Percentiles rank a stretch among this genome's conserved stretches.
Evolutionary conservation across 495 filamentous ascomycete genomes (phyloP).

Genomic region (Aspergillus ellipticus): DNA sequence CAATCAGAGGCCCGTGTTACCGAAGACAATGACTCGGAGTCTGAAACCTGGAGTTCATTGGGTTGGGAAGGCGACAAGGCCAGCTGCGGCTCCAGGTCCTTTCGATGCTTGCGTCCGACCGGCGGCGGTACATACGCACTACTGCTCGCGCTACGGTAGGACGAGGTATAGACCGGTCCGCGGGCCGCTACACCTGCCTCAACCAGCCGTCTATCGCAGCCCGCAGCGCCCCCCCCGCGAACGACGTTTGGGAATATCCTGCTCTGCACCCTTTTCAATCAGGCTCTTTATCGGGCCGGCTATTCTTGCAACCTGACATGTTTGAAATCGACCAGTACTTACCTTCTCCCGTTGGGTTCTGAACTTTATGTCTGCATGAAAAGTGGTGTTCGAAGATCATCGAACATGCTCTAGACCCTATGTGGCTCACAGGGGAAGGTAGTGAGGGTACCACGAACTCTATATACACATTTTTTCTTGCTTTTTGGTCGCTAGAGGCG

Average conservation of each 20-base stretch:
- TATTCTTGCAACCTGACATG: not conserved
- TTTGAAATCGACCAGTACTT: not conserved
- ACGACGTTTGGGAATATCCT: not conserved
- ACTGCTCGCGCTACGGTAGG: too few relatives aligned
- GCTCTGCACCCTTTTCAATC: not conserved
- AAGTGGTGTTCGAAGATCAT: too few relatives aligned
- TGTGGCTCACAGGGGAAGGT: not conserved
- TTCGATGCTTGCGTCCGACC: too few relatives aligned
- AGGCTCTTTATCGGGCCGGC: not conserved
- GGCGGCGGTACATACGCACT: too few relatives aligned
- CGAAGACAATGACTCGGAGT: constrained; percentile 23
- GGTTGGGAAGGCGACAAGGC: too few relatives aligned
- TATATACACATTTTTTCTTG: not conserved
- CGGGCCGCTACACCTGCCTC: too few relatives aligned
- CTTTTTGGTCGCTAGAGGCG: not conserved
- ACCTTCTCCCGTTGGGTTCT: too few relatives aligned
- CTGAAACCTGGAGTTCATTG: not conserved
- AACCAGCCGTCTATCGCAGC: not conserved
- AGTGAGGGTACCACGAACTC: not conserved
- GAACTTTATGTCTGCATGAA: not conserved
- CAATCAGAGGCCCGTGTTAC: constrained; percentile 39
- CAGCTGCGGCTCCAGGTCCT: too few relatives aligned
- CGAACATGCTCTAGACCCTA: not conserved
- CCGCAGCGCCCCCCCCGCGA: too few relatives aligned
- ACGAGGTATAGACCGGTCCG: too few relatives aligned